Evolutionary conservation across 495 filamentous ascomycete genomes (phyloP), one percentile per base, ranked within the genome.

Genomic region (Penicillium lividum): DNA sequence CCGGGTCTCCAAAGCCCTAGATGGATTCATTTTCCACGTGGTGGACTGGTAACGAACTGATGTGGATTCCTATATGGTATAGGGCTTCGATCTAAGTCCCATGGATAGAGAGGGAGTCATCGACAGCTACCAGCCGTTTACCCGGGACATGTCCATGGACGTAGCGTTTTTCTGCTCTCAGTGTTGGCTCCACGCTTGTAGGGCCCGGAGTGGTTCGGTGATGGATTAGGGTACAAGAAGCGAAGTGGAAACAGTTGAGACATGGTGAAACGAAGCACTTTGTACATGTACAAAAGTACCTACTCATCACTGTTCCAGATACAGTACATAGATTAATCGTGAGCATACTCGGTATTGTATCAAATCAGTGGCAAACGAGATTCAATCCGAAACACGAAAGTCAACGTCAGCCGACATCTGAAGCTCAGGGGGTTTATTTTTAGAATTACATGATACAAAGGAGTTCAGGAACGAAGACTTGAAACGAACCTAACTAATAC

Each of bases 361-460:
- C 8, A 51, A 0, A 33, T n/a, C 22, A 51, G 48, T 30, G 38
- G 38, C 38, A 40, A 40, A n/a, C 38, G 13, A 40, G 38, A n/a
- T n/a, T 40, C 38, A 16, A 40, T 15, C 10, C 38, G 38, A 40
- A 40, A 40, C 38, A 40, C 38, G 38, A 18, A 25, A 44, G 42
- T 25, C 29, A 43, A 47, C 53, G 53, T 55, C 38, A 55, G 53
- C 53, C 40, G 16, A 25, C 9, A 0, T 11, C 22, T 22, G 22
- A 22, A 22, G 18, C 8, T 2, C 16, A 31, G 50, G 50, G 29
- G 8, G n/a, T 34, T 47, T 55, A 47, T 55, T 55, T 53, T 53
- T 53, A 53, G 51, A 53, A 29, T 15, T 5, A 25, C 27, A 40
- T 53, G 51, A 53, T 44, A 53, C 51, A 29, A 13, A 34, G 18